Conservation (phyloP, 2,329 filamentous ascomycete genomes). For the Paecilomyces dactylethromorphus region DNA sequence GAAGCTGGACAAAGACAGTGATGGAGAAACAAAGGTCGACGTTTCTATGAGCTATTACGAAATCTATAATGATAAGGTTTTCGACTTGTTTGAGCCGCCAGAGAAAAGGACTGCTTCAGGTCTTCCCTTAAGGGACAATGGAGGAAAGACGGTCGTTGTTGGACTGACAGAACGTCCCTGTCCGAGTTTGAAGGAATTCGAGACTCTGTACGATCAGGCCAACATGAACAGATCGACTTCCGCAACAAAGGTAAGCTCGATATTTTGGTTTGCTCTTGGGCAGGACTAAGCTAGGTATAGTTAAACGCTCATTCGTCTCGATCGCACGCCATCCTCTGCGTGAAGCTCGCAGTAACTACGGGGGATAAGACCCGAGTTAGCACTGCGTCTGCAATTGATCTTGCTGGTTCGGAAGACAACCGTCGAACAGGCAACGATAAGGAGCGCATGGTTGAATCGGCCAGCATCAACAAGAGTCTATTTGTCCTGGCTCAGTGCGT, state of each 20-base stretch:
- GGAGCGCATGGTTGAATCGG: constrained; percentile 87
- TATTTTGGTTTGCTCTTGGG: neutral
- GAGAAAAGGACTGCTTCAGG: constrained; percentile 81
- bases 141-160: constrained; percentile 79
- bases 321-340: constrained; percentile 83
- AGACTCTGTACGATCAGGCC: constrained; percentile 80
- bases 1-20: constrained; percentile 75
- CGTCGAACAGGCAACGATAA: constrained; percentile 88
- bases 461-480: constrained; percentile 94
- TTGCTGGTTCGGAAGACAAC: constrained; percentile 94
- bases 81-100: constrained; percentile 77
- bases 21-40: constrained; percentile 61
- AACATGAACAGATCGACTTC: constrained; percentile 87
- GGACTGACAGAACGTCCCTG: constrained; percentile 79
- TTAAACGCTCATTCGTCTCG: constrained; percentile 86
- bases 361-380: constrained; percentile 64
- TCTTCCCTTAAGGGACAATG: constrained; percentile 75
- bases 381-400: constrained; percentile 86
- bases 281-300: constrained; percentile 24
- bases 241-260: constrained; percentile 62
- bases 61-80: constrained; percentile 95
- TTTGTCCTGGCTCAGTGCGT: constrained; percentile 94
- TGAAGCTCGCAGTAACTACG: constrained; percentile 75
- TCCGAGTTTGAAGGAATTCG: constrained; percentile 81
- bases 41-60: constrained; percentile 88